These are phyloP conservation scores for Haplosporangium sp. DNA, from an alignment of 371 early-diverging fungal genomes.

Conservation along the genomic window DNA sequence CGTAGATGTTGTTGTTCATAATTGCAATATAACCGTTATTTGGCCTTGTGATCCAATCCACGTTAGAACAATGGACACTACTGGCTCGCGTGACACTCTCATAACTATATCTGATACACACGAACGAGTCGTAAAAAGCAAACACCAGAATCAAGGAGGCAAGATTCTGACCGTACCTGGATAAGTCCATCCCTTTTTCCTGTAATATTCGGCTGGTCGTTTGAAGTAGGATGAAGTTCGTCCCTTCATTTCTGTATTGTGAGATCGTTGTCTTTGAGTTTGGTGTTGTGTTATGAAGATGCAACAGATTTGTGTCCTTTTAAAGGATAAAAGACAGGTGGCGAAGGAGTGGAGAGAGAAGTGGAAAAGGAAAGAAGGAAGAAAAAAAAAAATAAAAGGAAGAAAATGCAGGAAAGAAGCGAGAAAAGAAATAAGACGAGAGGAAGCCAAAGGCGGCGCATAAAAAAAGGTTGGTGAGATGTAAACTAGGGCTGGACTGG, in stretches of 20 bases:
- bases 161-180: conserved; percentile 31
- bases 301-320: not conserved
- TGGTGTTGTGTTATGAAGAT: too few species aligned
- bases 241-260: conserved; percentile 2
- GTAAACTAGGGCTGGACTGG: too few species aligned
- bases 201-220: conserved; percentile 45
- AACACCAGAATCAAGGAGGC: not conserved
- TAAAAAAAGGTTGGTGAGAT: not conserved
- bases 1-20: too few species aligned
- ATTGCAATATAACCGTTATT: too few species aligned
- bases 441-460: not conserved
- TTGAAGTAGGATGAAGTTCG: conserved; percentile 33
- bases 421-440: conserved; percentile 1
- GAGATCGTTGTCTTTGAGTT: not conserved
- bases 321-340: too few species aligned
- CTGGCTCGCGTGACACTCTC: not conserved
- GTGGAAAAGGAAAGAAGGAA: not conserved
- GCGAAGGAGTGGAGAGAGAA: conserved; percentile 1
- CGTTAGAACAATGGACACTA: too few species aligned
- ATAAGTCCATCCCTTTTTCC: conserved; percentile 48
- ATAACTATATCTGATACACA: not conserved
- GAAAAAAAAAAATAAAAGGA: conserved; percentile 7
- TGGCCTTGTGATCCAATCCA: too few species aligned
- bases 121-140: not conserved
- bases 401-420: conserved; percentile 4